Evolutionary conservation across 2,329 filamentous ascomycete genomes (phyloP), one percentile per base, ranked within the genome.

Genomic region (Bipolaris gigantea): DNA sequence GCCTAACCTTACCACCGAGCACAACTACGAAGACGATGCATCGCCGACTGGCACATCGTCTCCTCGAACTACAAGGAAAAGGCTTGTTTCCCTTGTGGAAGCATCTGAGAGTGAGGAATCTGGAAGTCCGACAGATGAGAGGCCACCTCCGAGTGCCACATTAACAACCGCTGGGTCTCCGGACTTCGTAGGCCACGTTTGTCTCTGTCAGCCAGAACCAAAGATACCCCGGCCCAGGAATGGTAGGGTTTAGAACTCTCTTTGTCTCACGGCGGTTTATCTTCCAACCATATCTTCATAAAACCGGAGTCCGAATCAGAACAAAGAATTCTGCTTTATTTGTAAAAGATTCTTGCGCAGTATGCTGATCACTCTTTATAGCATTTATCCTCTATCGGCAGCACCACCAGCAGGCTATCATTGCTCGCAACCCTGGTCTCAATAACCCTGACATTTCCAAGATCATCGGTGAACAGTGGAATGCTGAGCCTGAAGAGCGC

Each of bases 351-450:
- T 51, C 60, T 41, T 59, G 40, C 50, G 53, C 58, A 62, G 53
- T 53, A 53, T 40, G 55, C 65, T 72, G 55, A 70, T 54, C 30
- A 36, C 36, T 61, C 62, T 73, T 69, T 72, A 73, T 74, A 99
- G 94, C 93, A 46, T 99, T 99, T 78, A 99, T 99, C 63, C 82
- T 99, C 65, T 99, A 96, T 79, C 91, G 94, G 35, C 92, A 97
- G 73, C 89, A 95, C 73, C 88, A 94, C 67, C 93, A 97, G 75
- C 86, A 89, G 16, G 81, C 85, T 44, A 90, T 97, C 46, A 89
- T 92, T 34, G 82, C 86, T 49, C 83, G 90, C 64, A 85, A 97
- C 67, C 93, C 92, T n/a, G 89, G 91, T 40, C 84, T 97, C 61
- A 87, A 92, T 41, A 97, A 97, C 75, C 93, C 93, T 3, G 91